Evolutionary conservation across 2,329 filamentous ascomycete genomes (phyloP), one percentile per base, ranked within the genome.

Genomic region (Alternaria atra): DNA sequence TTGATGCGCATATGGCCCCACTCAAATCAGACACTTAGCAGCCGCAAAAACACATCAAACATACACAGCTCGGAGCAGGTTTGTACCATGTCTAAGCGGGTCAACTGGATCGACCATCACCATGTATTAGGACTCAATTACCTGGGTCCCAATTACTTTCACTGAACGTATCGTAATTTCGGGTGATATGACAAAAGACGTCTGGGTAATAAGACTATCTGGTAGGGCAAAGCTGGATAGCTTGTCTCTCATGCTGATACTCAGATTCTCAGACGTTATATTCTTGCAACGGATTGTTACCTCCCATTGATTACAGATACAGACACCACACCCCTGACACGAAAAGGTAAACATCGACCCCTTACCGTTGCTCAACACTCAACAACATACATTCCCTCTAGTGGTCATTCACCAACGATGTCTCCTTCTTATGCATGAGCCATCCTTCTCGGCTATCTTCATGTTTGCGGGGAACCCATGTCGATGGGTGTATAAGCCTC

Each of bases 391-490:
- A 7, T 37, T 5, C 30, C 8, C 23, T 12, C 20, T 37, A 15
- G 20, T 8, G 15, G 27, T 20, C 23, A 9, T 27, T 32, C 15
- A 32, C n/a, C 13, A 29, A 32, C n/a, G 37, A n/a, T 12, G n/a
- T 23, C 17, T 23, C 5, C 30, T 32, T 15, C 20, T 17, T 15
- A 29, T 51, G 44, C 34, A 25, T 30, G 20, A 37, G 17, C 35
- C 34, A 37, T 60, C 15, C 25, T 37, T 25, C 27, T 55, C 37
- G 44, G 52, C 57, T 35, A n/a, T 39, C n/a, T 56, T 43, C 7
- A 23, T 29, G 23, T 25, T 59, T 29, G 53, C 30, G 46, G 44
- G 52, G 29, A 39, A 23, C 20, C 42, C 48, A 35, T 47, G 34
- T 23, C 32, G 12, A 15, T 48, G 43, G 17, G 7, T 15, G 6